Conservation (phyloP, 192 early-diverging fungal genomes). For the Backusella morwellensis region DNA sequence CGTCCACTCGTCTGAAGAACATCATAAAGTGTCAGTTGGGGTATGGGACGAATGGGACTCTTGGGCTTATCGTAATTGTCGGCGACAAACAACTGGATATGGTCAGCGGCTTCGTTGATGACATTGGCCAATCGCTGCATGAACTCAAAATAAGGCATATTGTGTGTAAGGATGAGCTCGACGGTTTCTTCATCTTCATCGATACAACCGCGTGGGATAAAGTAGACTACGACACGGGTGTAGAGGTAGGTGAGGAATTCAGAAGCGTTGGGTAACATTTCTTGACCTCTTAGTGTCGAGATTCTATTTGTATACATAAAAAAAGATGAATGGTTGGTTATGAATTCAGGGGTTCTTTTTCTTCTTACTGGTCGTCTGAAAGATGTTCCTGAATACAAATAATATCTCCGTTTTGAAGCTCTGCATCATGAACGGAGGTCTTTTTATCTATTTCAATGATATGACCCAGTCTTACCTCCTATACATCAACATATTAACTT, state of each 20-base stretch:
- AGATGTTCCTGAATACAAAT: slow-evolving; percentile 73
- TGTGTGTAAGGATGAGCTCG: slow-evolving; percentile 45
- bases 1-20: neutral
- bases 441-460: slow-evolving; percentile 73
- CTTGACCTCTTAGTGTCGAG: slow-evolving; percentile 12
- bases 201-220: slow-evolving; percentile 49
- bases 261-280: slow-evolving; percentile 38
- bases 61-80: neutral
- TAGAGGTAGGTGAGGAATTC: slow-evolving; percentile 75
- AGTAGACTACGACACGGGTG: slow-evolving; percentile 66
- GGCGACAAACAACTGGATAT: slow-evolving; percentile 46
- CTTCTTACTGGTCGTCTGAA: slow-evolving; percentile 28
- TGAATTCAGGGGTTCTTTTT: neutral
- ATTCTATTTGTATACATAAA: slow-evolving; percentile 12
- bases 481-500: neutral
- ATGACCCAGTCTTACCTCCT: slow-evolving; percentile 92
- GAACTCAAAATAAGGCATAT: slow-evolving; percentile 66
- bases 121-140: slow-evolving; percentile 59
- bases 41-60: neutral
- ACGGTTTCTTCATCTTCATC: slow-evolving; percentile 12
- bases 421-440: slow-evolving; percentile 63
- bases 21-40: neutral
- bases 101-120: slow-evolving; percentile 61
- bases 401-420: slow-evolving; percentile 94
- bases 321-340: neutral